A percentile compares a stretch with the other conserved stretches of the same genome.
phyloP scores from a whole-genome alignment of 2,329 filamentous ascomycete genomes.

The Cladobotryum mycophilum region DNA sequence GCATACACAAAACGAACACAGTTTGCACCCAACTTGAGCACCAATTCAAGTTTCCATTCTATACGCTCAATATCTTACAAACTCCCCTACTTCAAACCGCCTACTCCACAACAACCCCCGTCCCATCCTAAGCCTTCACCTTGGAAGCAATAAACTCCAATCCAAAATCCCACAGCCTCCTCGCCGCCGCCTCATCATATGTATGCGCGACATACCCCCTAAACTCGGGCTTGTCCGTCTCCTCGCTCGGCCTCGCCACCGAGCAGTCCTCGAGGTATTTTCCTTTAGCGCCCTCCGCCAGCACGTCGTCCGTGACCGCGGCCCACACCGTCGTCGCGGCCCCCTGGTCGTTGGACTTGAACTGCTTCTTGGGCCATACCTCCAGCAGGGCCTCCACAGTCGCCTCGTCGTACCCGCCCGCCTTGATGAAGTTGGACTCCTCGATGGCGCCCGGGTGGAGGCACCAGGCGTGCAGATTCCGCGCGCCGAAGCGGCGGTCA shows the following conservation, averaged over 20 bases:
- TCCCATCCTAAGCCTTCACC: constrained; percentile 1
- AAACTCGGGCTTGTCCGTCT: neutral
- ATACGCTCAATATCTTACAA: no score
- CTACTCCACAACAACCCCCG: no score
- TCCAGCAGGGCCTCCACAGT: neutral
- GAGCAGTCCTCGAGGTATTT: constrained; percentile 33
- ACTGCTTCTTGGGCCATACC: neutral
- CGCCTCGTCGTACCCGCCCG: constrained; percentile 1
- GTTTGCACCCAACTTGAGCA: no score
- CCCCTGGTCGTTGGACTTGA: constrained; percentile 32
- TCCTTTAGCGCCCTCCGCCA: constrained; percentile 30
- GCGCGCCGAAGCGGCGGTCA: constrained; percentile 37
- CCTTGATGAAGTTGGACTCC: constrained; percentile 1
- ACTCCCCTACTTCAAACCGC: no score
- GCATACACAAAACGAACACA: no score
- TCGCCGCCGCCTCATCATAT: constrained; percentile 6
- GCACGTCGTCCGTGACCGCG: constrained; percentile 26
- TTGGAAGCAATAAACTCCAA: constrained; percentile 1
- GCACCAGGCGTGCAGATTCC: constrained; percentile 35
- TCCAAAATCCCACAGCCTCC: constrained; percentile 7
- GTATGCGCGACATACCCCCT: constrained; percentile 7
- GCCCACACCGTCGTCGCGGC: constrained; percentile 40
- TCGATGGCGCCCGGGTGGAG: constrained; percentile 41
- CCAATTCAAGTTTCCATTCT: no score
- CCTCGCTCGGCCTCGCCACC: neutral